Conservation (phyloP, 108 stramenopile species). For the Pseudonitzschia delicatissima region DNA sequence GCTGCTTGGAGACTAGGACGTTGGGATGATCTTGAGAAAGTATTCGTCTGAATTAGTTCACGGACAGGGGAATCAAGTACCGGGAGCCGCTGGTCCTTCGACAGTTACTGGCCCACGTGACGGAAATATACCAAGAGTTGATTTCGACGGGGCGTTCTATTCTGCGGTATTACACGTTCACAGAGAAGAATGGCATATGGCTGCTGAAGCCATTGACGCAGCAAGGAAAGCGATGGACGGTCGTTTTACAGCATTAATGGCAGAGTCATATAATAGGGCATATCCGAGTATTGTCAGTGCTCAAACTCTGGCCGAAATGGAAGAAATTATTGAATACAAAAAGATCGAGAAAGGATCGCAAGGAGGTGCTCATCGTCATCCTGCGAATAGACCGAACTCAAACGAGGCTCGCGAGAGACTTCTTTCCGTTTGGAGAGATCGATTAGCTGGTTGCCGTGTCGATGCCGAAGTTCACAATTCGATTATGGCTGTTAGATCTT, state of each 20-base stretch:
- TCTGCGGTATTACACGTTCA: slow-evolving; percentile 91
- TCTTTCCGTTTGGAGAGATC: slow-evolving; percentile 73
- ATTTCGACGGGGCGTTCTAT: slow-evolving; percentile 92
- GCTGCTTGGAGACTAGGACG: slow-evolving; percentile 91
- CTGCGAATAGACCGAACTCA: slow-evolving; percentile 49
- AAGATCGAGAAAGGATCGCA: slow-evolving; percentile 56
- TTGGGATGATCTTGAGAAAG: slow-evolving; percentile 91
- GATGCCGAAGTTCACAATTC: slow-evolving; percentile 87
- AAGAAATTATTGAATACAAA: slow-evolving; percentile 90
- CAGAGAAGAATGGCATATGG: slow-evolving; percentile 71
- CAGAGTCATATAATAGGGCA: slow-evolving; percentile 78
- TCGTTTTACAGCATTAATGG: slow-evolving; percentile 90
- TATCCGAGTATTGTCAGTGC: slow-evolving; percentile 92
- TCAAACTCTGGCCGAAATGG: slow-evolving; percentile 87
- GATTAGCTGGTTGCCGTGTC: slow-evolving; percentile 81
- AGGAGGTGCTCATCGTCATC: slow-evolving; percentile 40
- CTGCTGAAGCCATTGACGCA: slow-evolving; percentile 77
- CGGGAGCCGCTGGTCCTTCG: slow-evolving; percentile 4
- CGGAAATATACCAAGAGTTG: slow-evolving; percentile 35
- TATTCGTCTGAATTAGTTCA: slow-evolving; percentile 67
- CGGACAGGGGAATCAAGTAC: slow-evolving; percentile 19
- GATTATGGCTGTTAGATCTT: slow-evolving; percentile 87
- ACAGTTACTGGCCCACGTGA: slow-evolving; percentile 16
- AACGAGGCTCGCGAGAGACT: slow-evolving; percentile 58
- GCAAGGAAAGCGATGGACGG: slow-evolving; percentile 86